Base-by-base conservation (phyloP, 345 rosid genomes). In the Heritiera littoralis region DNA sequence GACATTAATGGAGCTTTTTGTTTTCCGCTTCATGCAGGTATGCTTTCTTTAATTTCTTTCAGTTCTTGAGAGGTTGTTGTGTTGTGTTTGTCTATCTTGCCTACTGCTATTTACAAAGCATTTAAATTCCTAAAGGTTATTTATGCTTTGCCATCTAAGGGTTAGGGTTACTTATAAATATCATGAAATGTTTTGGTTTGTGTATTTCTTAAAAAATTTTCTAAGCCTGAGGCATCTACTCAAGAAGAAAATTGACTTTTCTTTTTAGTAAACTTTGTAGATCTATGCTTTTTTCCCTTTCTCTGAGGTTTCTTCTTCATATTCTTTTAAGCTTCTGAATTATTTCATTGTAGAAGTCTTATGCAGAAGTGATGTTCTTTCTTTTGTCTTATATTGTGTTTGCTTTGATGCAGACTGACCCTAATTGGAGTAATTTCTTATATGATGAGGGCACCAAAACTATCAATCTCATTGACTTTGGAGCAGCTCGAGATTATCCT, bases 391-490 rank as follows among this genome's bases (percentile, higher is more conserved):
- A 68, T 66, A 9, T 64, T 74, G 48, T 48, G 56, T 32, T 65
- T 76, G 49, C 70, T 51, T 56, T 79, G n/a, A 5, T 86, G 85
- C 94, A 94, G 90, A 96, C 99, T 0, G 99, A 96, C 85, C 99
- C 99, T 68, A 96, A 94, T 80, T 96, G 99, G 99, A 75, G 99
- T 71, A 96, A 94, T 82, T 94, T 96, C 90, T 87, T 96, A 81
- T 94, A 86, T 76, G 84, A 96, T 9, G 95, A 89, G 77, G 72
- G 87, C 68, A 86, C 93, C 72, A 87, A 82, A 75, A 91, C 87
- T 66, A 83, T 94, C 71, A 94, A 92, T 87, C 97, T 96, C 79
- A 92, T 96, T 0, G 98, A 96, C 84, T 94, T 96, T 11, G 99
- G 99, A 83, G 99, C 99, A 75, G 93, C 99, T 17, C 90, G 98